Conservation (phyloP, 257 asterid genomes). For the Solanum rostratum region DNA sequence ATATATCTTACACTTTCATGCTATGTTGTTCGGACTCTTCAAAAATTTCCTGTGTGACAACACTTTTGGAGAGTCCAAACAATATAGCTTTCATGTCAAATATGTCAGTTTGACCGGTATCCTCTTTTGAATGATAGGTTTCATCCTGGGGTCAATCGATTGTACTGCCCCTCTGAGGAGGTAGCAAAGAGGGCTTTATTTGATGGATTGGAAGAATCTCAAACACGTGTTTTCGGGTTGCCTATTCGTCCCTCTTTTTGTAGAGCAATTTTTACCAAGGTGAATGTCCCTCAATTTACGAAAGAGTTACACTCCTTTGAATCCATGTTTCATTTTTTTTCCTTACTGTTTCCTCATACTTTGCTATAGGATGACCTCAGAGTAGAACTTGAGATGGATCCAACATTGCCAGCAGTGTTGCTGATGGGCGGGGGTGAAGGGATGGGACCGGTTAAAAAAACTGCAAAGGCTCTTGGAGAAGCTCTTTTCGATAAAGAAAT, state of each 20-base stretch:
- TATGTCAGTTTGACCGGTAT: background rate
- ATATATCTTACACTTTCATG: background rate
- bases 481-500: constrained; percentile 49
- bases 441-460: constrained; percentile 95
- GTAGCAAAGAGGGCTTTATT: constrained; percentile 74
- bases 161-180: constrained; percentile 80
- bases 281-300: constrained; percentile 1
- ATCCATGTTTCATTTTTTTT: background rate
- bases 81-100: background rate
- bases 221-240: constrained; percentile 66
- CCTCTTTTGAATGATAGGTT: constrained; percentile 33
- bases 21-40: background rate
- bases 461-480: constrained; percentile 81
- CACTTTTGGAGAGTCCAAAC: background rate
- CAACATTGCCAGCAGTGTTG: constrained; percentile 72
- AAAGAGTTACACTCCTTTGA: background rate
- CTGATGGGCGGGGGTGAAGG: constrained; percentile 99
- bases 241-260: constrained; percentile 90
- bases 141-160: constrained; percentile 73
- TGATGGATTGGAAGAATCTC: constrained; percentile 84
- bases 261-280: constrained; percentile 69
- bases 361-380: constrained; percentile 49
- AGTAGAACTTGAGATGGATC: constrained; percentile 78
- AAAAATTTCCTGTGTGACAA: no score
- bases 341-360: background rate